Evolutionary conservation across 768 basidiomycete species (phyloP).

Genomic region (Suillus cothurnatus): DNA sequence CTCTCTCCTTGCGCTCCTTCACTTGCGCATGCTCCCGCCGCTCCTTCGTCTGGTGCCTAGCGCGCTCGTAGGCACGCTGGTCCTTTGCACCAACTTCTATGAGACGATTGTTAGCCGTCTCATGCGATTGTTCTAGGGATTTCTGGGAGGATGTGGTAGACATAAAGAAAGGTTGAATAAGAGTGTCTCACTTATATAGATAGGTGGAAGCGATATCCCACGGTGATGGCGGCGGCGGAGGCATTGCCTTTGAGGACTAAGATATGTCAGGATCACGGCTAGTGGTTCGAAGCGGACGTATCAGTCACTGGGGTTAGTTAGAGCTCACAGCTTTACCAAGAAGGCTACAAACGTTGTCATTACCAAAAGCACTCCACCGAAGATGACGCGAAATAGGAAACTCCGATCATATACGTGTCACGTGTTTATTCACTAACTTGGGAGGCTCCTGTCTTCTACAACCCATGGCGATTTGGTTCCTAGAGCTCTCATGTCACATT

Average conservation of each 20-base stretch:
- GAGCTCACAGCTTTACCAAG: not conserved
- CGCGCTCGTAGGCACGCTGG: slow-evolving; percentile 34
- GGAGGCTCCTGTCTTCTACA: no score
- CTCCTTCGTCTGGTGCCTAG: slow-evolving; percentile 35
- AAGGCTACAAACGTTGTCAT: slow-evolving; percentile 17
- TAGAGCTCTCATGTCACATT: no score
- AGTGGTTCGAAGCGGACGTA: not conserved
- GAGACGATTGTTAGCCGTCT: slow-evolving; percentile 17
- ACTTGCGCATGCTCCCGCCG: slow-evolving; percentile 32
- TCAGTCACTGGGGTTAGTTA: not conserved
- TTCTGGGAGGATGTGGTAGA: slow-evolving; percentile 29
- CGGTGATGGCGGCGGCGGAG: slow-evolving; percentile 14
- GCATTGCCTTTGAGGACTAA: not conserved
- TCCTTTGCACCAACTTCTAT: slow-evolving; percentile 27
- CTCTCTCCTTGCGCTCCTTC: slow-evolving; percentile 35
- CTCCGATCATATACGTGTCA: not conserved
- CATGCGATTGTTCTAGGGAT: slow-evolving; percentile 22
- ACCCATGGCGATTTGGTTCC: no score
- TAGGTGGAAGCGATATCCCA: slow-evolving; percentile 10
- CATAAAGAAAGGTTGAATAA: slow-evolving; percentile 21
- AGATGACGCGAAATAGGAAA: slow-evolving; percentile 18
- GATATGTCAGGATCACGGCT: not conserved
- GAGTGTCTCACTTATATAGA: slow-evolving; percentile 33
- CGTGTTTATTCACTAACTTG: not conserved
- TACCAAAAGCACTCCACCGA: slow-evolving; percentile 23